These are phyloP conservation scores for Hamamelis virginiana DNA, from an alignment of 164 flowering plant species.

Conservation along the genomic window DNA sequence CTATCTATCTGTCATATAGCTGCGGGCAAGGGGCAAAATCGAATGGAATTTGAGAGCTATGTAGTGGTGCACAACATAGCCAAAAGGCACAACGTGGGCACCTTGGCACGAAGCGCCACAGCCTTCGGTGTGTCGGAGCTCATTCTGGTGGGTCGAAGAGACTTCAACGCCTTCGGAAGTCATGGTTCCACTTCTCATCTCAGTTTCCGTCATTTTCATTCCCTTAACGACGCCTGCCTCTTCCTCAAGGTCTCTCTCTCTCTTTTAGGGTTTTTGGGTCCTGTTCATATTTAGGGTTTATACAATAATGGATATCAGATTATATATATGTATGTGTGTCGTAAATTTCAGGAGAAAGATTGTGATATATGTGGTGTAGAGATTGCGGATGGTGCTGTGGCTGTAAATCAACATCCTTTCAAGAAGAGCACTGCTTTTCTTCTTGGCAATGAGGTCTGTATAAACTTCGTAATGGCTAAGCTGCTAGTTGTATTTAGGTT, in stretches of 20 bases:
- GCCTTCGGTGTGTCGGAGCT: conserved; percentile 94
- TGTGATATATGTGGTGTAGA: conserved; percentile 98
- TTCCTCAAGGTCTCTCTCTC: conserved; percentile 59
- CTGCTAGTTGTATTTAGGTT: background rate
- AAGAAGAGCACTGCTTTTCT: conserved; percentile 81
- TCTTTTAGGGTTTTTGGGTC: conserved; percentile 4
- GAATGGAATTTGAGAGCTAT: conserved; percentile 52
- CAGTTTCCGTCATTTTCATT: conserved; percentile 86
- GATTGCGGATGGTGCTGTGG: conserved; percentile 70
- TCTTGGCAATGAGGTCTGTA: conserved; percentile 84
- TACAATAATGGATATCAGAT: background rate
- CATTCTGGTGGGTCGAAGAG: conserved; percentile 87
- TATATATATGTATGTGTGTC: background rate
- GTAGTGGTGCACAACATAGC: conserved; percentile 95
- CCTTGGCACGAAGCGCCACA: conserved; percentile 88
- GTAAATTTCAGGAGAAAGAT: conserved; percentile 51
- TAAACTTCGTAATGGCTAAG: too few species aligned
- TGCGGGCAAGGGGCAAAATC: too few species aligned
- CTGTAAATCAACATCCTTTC: conserved; percentile 88
- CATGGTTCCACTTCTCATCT: conserved; percentile 91
- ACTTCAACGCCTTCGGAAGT: conserved; percentile 96
- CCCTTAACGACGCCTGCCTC: conserved; percentile 68
- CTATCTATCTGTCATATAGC: too few species aligned
- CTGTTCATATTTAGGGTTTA: conserved; percentile 3
- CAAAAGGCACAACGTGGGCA: conserved; percentile 95